These are phyloP conservation scores for Candida michaelii DNA, from an alignment of 805 yeast species.

Conservation along the genomic window DNA sequence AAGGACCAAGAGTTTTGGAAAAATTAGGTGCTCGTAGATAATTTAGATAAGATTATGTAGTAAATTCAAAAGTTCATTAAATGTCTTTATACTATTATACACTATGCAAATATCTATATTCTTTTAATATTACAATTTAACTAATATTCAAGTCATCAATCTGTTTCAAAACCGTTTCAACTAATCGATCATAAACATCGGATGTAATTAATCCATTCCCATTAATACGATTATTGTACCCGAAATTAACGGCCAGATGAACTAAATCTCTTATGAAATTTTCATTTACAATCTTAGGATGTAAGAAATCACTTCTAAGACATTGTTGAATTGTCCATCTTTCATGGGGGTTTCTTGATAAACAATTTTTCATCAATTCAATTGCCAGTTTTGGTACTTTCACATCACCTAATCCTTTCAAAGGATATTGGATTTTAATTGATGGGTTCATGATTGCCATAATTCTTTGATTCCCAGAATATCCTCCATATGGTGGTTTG, in stretches of 20 bases:
- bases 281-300: conserved; percentile 71
- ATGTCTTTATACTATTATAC: conserved; percentile 6
- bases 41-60: background rate
- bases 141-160: conserved; percentile 37
- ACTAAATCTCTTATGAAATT: conserved; percentile 68
- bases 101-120: background rate
- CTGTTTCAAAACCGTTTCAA: conserved; percentile 38
- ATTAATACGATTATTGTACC: conserved; percentile 43
- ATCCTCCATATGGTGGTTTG: conserved; percentile 82
- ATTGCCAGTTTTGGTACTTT: conserved; percentile 69
- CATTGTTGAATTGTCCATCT: conserved; percentile 67
- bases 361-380: conserved; percentile 70
- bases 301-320: conserved; percentile 61
- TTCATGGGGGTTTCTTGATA: conserved; percentile 65
- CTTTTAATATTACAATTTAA: conserved; percentile 12
- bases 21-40: conserved; percentile 83
- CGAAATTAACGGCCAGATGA: conserved; percentile 74
- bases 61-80: conserved; percentile 3
- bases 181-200: conserved; percentile 40
- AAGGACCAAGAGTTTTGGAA: conserved; percentile 79
- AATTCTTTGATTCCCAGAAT: conserved; percentile 72
- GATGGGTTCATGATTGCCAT: conserved; percentile 86
- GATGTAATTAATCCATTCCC: conserved; percentile 43
- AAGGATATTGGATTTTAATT: conserved; percentile 66
- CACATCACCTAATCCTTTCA: conserved; percentile 57